Evolutionary conservation across 257 asterid genomes (phyloP).

Genomic region (Nicotiana otophora): DNA sequence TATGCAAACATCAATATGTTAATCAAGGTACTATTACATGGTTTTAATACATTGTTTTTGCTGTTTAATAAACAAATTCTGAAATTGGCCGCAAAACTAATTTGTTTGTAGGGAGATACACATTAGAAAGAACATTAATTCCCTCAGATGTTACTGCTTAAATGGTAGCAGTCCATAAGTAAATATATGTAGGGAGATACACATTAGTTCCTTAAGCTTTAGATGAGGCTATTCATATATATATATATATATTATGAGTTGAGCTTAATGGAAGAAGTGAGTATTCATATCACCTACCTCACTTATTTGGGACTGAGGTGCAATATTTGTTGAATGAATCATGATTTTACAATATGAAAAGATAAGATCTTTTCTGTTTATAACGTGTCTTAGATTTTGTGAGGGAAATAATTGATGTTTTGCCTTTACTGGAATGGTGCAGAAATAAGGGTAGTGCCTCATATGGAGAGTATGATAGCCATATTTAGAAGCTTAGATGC

Average conservation of each 20-base stretch:
- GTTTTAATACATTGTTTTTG: neutral
- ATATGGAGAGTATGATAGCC: conserved; percentile 54
- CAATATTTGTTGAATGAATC: neutral
- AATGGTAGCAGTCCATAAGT: neutral
- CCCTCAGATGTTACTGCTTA: neutral
- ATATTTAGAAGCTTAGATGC: conserved; percentile 57
- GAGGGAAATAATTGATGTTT: neutral
- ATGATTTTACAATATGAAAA: neutral
- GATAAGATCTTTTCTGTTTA: neutral
- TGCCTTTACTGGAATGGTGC: conserved; percentile 9
- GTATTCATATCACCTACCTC: too few species aligned
- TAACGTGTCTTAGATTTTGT: neutral
- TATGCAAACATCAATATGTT: conserved; percentile 45
- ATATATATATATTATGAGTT: too few species aligned
- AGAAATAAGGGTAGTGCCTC: conserved; percentile 68
- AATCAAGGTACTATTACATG: conserved; percentile 36
- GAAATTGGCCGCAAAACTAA: neutral
- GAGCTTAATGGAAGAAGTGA: too few species aligned
- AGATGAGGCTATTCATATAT: neutral
- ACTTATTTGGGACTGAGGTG: too few species aligned
- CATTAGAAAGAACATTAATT: neutral
- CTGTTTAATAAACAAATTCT: neutral
- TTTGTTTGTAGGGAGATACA: neutral
- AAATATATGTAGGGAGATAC: neutral
- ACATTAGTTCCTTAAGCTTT: neutral